These are phyloP conservation scores for Phytophthora brassicae DNA, from an alignment of 352 stramenopile species.

Conservation along the genomic window DNA sequence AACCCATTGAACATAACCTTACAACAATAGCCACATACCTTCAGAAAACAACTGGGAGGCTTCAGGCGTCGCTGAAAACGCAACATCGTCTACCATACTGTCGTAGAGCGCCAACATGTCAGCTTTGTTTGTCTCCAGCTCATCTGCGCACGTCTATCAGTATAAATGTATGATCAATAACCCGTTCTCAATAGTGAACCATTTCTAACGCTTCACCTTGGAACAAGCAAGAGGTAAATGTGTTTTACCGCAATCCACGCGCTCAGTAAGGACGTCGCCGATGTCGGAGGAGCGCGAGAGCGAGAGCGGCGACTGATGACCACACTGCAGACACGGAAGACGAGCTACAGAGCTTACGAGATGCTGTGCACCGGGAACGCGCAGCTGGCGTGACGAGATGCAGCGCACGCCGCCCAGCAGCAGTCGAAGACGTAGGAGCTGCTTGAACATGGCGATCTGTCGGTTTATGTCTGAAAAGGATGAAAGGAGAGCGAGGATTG, in stretches of 20 bases:
- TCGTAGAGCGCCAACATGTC: conserved; percentile 44
- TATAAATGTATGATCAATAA: conserved; percentile 11
- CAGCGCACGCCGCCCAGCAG: conserved; percentile 7
- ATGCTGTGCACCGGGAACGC: conserved; percentile 19
- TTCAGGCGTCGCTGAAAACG: conserved; percentile 37
- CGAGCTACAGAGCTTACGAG: conserved; percentile 40
- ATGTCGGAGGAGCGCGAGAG: conserved; percentile 25
- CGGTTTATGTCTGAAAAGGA: too few relatives aligned
- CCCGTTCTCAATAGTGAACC: not conserved
- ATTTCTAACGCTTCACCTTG: conserved; percentile 13
- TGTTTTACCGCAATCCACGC: conserved; percentile 35
- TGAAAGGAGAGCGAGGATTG: not conserved
- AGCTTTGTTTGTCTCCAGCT: conserved; percentile 21
- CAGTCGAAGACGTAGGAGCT: conserved; percentile 8
- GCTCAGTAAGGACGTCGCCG: conserved; percentile 25
- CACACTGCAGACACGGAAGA: conserved; percentile 57
- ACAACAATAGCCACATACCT: conserved; percentile 31
- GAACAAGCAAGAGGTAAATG: conserved; percentile 58
- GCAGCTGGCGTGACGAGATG: conserved; percentile 18
- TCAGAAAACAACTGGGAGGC: conserved; percentile 46
- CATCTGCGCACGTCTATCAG: conserved; percentile 34
- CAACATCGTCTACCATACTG: conserved; percentile 44
- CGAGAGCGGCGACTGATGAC: conserved; percentile 12
- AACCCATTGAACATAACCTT: not conserved
- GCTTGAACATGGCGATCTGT: conserved; percentile 28